Base-by-base conservation (phyloP, 441 rosid species). In the Geranium incanum region DNA sequence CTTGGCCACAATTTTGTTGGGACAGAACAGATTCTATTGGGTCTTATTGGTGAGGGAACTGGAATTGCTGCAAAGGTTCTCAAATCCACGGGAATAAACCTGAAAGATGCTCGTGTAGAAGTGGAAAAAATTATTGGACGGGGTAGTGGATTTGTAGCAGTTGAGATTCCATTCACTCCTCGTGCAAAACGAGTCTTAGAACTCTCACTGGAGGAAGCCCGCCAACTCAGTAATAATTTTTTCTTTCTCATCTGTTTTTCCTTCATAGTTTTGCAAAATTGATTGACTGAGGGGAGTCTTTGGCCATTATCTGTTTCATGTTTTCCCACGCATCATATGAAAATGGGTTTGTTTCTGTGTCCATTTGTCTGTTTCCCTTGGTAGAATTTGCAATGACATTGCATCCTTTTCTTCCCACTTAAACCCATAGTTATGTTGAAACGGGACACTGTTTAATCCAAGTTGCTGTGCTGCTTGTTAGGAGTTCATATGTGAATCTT, bases 1-100 rank as follows among this genome's bases (percentile, higher is more conserved):
- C 96, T 95, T 71, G 98, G 99, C 66, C 99, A 95, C 81, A 95
- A 92, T 79, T 92, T 92, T 81, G 99, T 95, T 70, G 99, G 99
- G 67, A 95, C 99, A 2, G 99, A 95, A 77, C 99, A 92, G 74
- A 89, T 95, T 76, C 81, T 95, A 4, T 79, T 95, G 79, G 99
- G 98, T 72, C 92, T 92, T 67, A 86, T 95, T 60, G 98, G 99
- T 45, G 98, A 95, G 84, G 99, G 99, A 45, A 92, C 99, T 70
- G 99, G 98, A 38, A 95, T 95, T 71, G 99, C 97, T 69, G 97
- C 99, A 0, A 91, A 95, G 82, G 98, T 95, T 78, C 94, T 95
- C 23, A 93, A 95, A 72, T 95, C 98, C 64, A 85, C 91, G 98
- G 99, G 99, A 74, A 91, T 95, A 72, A 93, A 88, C 80, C 97